Evolutionary conservation across 164 flowering plant species (phyloP).

Genomic region (Liriodendron chinense): DNA sequence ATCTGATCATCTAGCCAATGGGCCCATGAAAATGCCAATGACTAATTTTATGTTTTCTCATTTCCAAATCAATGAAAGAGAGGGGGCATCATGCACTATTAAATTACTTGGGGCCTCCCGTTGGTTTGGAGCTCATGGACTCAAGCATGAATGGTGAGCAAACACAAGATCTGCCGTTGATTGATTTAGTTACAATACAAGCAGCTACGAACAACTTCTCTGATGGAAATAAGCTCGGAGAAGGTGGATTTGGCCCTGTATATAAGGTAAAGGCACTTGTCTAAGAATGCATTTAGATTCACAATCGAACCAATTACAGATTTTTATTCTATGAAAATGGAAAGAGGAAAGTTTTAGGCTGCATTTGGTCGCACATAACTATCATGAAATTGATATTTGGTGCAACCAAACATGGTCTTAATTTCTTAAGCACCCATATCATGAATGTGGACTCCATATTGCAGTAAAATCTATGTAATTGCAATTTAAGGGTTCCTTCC

Average conservation of each 20-base stretch:
- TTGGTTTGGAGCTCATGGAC: background rate
- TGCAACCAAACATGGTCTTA: too few relatives aligned
- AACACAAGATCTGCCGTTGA: background rate
- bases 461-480: too few relatives aligned
- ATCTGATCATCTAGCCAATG: too few relatives aligned
- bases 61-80: background rate
- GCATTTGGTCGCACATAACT: too few relatives aligned
- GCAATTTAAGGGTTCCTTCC: too few relatives aligned
- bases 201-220: constrained; percentile 10
- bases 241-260: constrained; percentile 17
- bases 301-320: too few relatives aligned
- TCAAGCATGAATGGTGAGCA: background rate
- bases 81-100: background rate
- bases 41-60: background rate
- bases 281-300: background rate
- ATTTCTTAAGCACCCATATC: too few relatives aligned
- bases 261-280: constrained; percentile 1
- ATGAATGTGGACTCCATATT: too few relatives aligned
- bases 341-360: too few relatives aligned
- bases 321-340: too few relatives aligned
- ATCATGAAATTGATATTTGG: too few relatives aligned
- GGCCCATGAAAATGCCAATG: too few relatives aligned
- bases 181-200: background rate
- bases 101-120: background rate
- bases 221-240: constrained; percentile 10